Conservation (phyloP, 345 rosid genomes). For the Populus simonii region DNA sequence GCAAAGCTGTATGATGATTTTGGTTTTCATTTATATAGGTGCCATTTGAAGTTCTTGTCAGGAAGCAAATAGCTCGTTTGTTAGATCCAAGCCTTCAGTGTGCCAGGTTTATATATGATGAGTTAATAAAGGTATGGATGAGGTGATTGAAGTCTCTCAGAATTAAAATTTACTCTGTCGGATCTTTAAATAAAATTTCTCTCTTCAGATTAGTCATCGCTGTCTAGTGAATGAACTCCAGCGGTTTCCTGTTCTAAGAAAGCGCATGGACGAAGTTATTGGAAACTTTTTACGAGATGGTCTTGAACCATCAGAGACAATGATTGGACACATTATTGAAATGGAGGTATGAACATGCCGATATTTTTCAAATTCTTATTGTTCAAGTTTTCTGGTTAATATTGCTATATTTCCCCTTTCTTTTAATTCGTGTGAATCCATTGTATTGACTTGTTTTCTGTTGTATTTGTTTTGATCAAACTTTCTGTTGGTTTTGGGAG, state of each 20-base stretch:
- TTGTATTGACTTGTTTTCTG: not conserved
- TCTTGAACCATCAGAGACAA: slow-evolving; percentile 86
- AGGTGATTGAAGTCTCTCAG: not conserved
- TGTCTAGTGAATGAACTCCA: slow-evolving; percentile 72
- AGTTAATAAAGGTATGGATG: slow-evolving; percentile 65
- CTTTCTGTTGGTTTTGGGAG: not conserved
- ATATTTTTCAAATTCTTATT: not conserved
- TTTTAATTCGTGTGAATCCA: not conserved
- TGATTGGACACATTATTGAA: slow-evolving; percentile 86
- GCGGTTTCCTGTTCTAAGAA: slow-evolving; percentile 82
- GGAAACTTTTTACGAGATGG: slow-evolving; percentile 83
- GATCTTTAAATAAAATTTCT: slow-evolving; percentile 5
- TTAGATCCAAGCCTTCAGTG: slow-evolving; percentile 97
- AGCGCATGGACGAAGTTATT: slow-evolving; percentile 91
- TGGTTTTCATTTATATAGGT: slow-evolving; percentile 42
- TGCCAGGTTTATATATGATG: slow-evolving; percentile 92
- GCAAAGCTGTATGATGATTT: not conserved
- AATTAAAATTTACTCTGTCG: not conserved
- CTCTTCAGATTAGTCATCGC: slow-evolving; percentile 78
- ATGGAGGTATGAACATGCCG: slow-evolving; percentile 64
- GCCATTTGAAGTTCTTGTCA: slow-evolving; percentile 93
- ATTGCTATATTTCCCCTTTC: not conserved
- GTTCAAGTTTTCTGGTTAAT: not conserved
- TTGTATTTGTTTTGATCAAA: not conserved
- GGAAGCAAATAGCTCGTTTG: slow-evolving; percentile 87